Conservation (phyloP, 345 rosid species). For the Physaria fendleri region DNA sequence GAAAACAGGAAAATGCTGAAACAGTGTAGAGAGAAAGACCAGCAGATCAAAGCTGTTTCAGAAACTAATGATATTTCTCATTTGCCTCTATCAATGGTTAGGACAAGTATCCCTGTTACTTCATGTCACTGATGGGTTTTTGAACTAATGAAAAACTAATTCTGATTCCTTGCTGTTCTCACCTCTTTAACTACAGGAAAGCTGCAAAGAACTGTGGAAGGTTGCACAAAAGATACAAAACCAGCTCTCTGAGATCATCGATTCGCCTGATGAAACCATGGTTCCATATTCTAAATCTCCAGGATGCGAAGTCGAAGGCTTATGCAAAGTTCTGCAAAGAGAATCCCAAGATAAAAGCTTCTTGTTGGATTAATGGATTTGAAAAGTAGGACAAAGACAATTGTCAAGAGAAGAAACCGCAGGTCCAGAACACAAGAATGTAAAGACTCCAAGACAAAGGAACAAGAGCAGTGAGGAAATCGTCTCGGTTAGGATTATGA, state of each 20-base stretch:
- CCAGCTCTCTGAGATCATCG: conserved; percentile 20
- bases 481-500: not conserved
- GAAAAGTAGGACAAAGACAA: not conserved
- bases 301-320: not conserved
- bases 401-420: not conserved
- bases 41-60: conserved; percentile 11
- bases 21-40: conserved; percentile 21
- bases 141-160: not conserved
- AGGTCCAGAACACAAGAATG: not conserved
- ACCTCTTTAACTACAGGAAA: conserved; percentile 13
- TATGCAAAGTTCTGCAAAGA: not conserved
- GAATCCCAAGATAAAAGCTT: not conserved
- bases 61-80: conserved; percentile 9
- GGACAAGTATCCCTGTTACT: not conserved
- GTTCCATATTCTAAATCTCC: conserved; percentile 1
- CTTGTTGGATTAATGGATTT: not conserved
- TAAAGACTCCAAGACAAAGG: conserved; percentile 13
- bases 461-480: conserved; percentile 12
- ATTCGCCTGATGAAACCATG: not conserved
- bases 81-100: conserved; percentile 26
- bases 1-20: conserved; percentile 16
- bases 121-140: not conserved
- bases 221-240: conserved; percentile 15
- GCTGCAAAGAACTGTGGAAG: conserved; percentile 24
- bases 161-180: not conserved